Conservation (phyloP, 805 yeast genomes). For the Nakazawaea peltata region DNA sequence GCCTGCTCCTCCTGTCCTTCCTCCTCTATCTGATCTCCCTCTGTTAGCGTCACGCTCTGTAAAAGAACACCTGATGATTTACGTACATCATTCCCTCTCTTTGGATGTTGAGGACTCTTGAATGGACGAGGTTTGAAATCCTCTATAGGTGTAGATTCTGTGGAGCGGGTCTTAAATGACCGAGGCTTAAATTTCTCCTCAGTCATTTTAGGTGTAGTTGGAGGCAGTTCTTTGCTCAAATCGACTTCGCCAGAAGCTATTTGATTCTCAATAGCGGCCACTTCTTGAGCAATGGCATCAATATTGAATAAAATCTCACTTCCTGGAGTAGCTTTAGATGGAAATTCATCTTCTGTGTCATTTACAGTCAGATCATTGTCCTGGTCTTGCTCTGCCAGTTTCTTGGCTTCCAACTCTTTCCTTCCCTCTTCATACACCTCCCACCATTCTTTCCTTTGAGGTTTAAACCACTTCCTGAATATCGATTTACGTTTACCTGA, state of each 20-base stretch:
- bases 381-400: conserved; percentile 13
- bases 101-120: conserved; percentile 2
- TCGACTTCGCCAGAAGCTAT: no score
- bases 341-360: conserved; percentile 12
- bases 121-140: background rate
- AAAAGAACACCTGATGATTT: background rate
- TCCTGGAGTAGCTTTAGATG: conserved; percentile 13
- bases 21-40: background rate
- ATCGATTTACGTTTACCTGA: conserved; percentile 24
- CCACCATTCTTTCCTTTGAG: conserved; percentile 52
- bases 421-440: conserved; percentile 36
- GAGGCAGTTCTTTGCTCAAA: background rate
- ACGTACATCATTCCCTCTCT: background rate
- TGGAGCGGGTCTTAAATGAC: conserved; percentile 4
- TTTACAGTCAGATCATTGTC: conserved; percentile 15
- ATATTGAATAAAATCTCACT: conserved; percentile 35
- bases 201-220: conserved; percentile 1
- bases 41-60: background rate
- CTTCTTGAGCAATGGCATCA: conserved; percentile 33
- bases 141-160: conserved; percentile 1
- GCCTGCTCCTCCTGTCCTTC: no score
- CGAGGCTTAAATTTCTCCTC: conserved; percentile 1
- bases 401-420: conserved; percentile 20
- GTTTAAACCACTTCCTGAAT: conserved; percentile 42
- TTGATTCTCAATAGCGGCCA: conserved; percentile 32